Percentiles rank a stretch among this genome's conserved stretches.
Conservation (phyloP, 1,284 basidiomycete genomes). For the Leccinum insolens region DNA sequence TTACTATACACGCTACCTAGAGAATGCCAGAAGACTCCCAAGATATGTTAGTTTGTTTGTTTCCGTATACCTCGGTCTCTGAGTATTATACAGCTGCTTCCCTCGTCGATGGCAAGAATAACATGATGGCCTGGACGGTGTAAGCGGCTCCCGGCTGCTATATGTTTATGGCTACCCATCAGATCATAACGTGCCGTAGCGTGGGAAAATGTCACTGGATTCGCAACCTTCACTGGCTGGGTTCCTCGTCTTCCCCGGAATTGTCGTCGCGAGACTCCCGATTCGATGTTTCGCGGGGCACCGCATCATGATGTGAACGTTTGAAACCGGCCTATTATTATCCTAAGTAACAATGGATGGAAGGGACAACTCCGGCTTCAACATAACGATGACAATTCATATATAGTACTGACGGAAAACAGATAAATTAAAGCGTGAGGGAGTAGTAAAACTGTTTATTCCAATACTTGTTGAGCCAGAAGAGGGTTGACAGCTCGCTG, state of each 20-base stretch:
- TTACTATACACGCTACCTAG: constrained; percentile 72
- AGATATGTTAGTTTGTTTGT: constrained; percentile 34
- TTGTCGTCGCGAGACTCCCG: constrained; percentile 86
- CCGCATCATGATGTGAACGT: too few species aligned
- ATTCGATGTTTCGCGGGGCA: constrained; percentile 64
- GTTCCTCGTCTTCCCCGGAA: constrained; percentile 81
- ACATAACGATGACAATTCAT: too few species aligned
- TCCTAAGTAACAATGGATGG: too few species aligned
- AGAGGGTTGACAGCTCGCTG: too few species aligned
- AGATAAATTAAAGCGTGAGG: too few species aligned
- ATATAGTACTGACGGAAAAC: too few species aligned
- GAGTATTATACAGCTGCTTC: constrained; percentile 63
- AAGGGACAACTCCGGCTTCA: too few species aligned
- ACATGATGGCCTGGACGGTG: constrained; percentile 66
- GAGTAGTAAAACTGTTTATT: too few species aligned
- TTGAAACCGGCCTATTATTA: too few species aligned
- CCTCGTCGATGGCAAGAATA: constrained; percentile 71
- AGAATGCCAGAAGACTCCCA: constrained; percentile 75
- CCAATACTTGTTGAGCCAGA: too few species aligned
- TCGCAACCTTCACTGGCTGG: constrained; percentile 84
- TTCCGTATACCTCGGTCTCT: too few species aligned
- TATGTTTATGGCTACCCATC: constrained; percentile 4
- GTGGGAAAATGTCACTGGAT: constrained; percentile 81
- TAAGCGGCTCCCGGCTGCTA: constrained; percentile 4
- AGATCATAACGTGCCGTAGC: constrained; percentile 62